These are phyloP conservation scores for Lasiosphaeria ovina DNA, from an alignment of 495 filamentous ascomycete genomes.

Conservation along the genomic window DNA sequence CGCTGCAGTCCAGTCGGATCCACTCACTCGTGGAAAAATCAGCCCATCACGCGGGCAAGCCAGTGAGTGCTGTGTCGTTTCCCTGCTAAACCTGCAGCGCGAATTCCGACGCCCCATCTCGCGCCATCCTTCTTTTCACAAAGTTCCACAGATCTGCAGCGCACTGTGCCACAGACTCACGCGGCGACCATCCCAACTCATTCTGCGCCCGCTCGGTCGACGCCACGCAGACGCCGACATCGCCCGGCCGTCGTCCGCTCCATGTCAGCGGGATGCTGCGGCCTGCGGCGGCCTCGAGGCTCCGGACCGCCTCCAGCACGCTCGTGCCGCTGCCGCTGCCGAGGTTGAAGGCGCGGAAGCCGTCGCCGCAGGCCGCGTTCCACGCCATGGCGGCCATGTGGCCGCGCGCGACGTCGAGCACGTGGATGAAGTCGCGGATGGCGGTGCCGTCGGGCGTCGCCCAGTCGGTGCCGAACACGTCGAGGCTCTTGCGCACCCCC, in stretches of 20 bases:
- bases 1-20: no score
- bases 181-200: constrained; percentile 31
- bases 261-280: constrained; percentile 20
- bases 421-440: constrained; percentile 69
- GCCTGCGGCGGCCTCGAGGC: constrained; percentile 28
- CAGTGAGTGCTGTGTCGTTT: no score
- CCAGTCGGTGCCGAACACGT: constrained; percentile 64
- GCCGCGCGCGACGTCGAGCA: constrained; percentile 62
- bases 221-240: constrained; percentile 31
- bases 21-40: no score
- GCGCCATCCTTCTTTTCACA: constrained; percentile 12
- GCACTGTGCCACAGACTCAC: constrained; percentile 23
- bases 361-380: constrained; percentile 25
- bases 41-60: no score
- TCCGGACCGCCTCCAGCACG: constrained; percentile 50
- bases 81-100: no score
- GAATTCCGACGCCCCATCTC: neutral
- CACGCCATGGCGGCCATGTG: constrained; percentile 57
- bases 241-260: constrained; percentile 24
- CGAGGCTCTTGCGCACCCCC: constrained; percentile 50
- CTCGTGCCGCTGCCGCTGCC: constrained; percentile 53
- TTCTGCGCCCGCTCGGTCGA: constrained; percentile 24
- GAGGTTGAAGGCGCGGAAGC: constrained; percentile 54
- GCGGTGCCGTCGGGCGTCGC: constrained; percentile 69
- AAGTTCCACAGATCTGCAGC: constrained; percentile 32